Conservation (phyloP, 208 protist genomes). For the Leishmania arabica region DNA sequence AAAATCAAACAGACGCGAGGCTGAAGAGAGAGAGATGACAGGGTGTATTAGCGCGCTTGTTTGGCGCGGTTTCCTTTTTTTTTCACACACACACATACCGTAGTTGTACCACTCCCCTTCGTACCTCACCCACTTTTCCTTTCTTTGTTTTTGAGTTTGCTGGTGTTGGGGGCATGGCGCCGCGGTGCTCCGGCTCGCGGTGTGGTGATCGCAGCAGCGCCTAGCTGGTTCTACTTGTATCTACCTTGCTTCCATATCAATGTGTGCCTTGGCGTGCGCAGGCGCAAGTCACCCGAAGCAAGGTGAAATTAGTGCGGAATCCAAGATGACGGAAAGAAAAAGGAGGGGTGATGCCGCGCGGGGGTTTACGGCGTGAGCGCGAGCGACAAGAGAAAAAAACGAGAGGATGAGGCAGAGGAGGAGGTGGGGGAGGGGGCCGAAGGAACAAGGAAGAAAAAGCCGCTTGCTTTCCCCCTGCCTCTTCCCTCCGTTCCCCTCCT, state of each 20-base stretch:
- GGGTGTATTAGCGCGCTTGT: constrained; percentile 6
- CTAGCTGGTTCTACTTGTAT: neutral
- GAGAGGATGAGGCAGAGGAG: neutral
- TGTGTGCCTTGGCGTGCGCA: constrained; percentile 11
- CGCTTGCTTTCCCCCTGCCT: neutral
- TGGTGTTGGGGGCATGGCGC: neutral
- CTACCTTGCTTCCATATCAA: neutral
- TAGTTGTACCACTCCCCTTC: neutral
- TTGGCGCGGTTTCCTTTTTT: constrained; percentile 18
- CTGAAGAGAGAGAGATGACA: neutral
- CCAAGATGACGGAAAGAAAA: neutral
- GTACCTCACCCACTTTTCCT: constrained; percentile 1
- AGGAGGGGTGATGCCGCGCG: neutral
- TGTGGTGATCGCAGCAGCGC: neutral
- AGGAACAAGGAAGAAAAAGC: neutral
- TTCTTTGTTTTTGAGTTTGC: constrained; percentile 3
- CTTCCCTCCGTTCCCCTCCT: neutral
- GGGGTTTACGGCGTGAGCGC: neutral
- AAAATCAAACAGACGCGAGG: neutral
- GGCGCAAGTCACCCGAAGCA: neutral
- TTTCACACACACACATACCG: neutral
- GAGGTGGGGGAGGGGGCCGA: neutral
- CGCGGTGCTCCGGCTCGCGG: neutral
- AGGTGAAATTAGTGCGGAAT: neutral
- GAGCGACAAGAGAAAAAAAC: neutral